Percentiles rank a stretch among this genome's conserved stretches.
These are phyloP conservation scores for Fusarium stilboides DNA, from an alignment of 2,329 filamentous ascomycete species.

Conservation along the genomic window DNA sequence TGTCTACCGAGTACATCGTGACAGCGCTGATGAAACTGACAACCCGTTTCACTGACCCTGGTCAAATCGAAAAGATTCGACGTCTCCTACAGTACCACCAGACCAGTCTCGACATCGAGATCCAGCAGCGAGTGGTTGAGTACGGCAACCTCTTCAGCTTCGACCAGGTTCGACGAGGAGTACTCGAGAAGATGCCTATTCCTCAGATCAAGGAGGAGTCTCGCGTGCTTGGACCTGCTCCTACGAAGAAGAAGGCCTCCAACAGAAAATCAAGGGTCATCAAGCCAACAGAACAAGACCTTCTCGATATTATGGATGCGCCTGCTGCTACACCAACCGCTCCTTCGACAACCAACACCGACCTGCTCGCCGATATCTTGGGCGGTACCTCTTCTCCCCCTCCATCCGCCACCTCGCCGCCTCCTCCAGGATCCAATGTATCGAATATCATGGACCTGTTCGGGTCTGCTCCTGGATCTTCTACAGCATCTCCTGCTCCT, in stretches of 20 bases:
- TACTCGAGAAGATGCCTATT: slow-evolving; percentile 97
- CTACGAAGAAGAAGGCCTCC: slow-evolving; percentile 76
- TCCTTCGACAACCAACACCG: slow-evolving; percentile 79
- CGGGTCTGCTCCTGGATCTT: slow-evolving; percentile 61
- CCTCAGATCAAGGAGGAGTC: slow-evolving; percentile 98
- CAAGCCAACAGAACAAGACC: slow-evolving; percentile 91
- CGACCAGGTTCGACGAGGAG: slow-evolving; percentile 88
- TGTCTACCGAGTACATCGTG: slow-evolving; percentile 94
- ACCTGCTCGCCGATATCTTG: slow-evolving; percentile 92
- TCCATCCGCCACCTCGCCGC: slow-evolving; percentile 58
- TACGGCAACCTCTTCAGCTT: slow-evolving; percentile 95
- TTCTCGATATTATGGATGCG: slow-evolving; percentile 92
- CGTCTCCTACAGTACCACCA: slow-evolving; percentile 83
- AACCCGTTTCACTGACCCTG: slow-evolving; percentile 83
- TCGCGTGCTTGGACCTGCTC: slow-evolving; percentile 86
- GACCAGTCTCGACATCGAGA: slow-evolving; percentile 92
- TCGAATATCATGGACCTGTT: slow-evolving; percentile 95
- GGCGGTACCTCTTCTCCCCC: slow-evolving; percentile 75
- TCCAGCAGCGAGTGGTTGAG: slow-evolving; percentile 96
- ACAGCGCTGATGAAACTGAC: slow-evolving; percentile 96
- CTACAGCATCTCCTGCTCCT: slow-evolving; percentile 53
- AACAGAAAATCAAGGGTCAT: slow-evolving; percentile 83
- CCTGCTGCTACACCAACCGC: slow-evolving; percentile 68
- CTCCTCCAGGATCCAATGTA: slow-evolving; percentile 70
- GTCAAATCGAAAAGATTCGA: slow-evolving; percentile 89